These are phyloP conservation scores for Hypoxylon lienhwacheense DNA, from an alignment of 495 filamentous ascomycete species.

Conservation along the genomic window DNA sequence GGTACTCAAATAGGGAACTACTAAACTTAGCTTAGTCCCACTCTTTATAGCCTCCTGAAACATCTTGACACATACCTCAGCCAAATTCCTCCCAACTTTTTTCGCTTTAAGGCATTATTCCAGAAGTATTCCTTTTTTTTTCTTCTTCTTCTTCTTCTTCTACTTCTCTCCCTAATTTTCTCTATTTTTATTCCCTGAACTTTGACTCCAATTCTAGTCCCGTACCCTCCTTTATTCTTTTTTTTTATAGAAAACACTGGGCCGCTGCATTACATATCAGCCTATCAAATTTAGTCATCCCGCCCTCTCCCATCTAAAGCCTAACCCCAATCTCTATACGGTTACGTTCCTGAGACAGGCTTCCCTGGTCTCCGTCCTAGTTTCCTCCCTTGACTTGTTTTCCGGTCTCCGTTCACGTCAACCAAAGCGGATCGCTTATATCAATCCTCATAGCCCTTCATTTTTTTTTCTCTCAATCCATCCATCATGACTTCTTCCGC, in stretches of 20 bases:
- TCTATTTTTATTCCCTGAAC: slow-evolving; percentile 1
- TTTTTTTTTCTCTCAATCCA: slow-evolving; percentile 16
- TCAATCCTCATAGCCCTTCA: slow-evolving; percentile 30
- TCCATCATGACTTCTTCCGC: slow-evolving; percentile 55
- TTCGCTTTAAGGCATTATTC: slow-evolving; percentile 39
- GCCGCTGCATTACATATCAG: slow-evolving; percentile 7
- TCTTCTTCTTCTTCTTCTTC: slow-evolving; percentile 31
- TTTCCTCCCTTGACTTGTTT: slow-evolving; percentile 16
- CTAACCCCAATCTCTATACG: slow-evolving; percentile 37
- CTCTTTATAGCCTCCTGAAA: slow-evolving; percentile 35
- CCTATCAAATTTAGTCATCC: slow-evolving; percentile 15
- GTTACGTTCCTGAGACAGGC: slow-evolving; percentile 4
- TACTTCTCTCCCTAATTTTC: slow-evolving; percentile 15
- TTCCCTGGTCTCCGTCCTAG: slow-evolving; percentile 7
- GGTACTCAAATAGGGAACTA: too few relatives aligned
- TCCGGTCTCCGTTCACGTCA: slow-evolving; percentile 13
- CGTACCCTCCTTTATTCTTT: slow-evolving; percentile 26
- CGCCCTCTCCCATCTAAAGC: slow-evolving; percentile 18
- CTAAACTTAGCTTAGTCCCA: neutral
- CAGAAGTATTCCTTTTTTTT: slow-evolving; percentile 40
- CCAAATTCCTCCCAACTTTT: slow-evolving; percentile 24
- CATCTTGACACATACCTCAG: slow-evolving; percentile 29
- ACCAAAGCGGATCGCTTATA: slow-evolving; percentile 20
- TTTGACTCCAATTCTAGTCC: slow-evolving; percentile 19
- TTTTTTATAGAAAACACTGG: slow-evolving; percentile 13